phyloP scores from a whole-genome alignment of 495 filamentous ascomycete genomes.

The Penicillium nucicola region DNA sequence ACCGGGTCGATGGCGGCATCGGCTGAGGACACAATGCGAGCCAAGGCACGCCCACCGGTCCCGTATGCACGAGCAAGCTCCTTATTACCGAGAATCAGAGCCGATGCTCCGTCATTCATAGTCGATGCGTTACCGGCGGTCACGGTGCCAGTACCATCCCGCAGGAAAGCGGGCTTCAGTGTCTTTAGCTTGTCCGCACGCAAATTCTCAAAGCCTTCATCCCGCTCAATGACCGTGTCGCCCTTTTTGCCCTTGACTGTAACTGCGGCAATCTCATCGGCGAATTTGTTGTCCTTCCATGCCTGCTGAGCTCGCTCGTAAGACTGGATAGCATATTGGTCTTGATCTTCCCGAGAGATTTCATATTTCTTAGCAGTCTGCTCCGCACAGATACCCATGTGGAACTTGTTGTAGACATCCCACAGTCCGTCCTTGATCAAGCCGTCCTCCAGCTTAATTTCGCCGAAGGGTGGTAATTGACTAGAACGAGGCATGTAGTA shows the following conservation, averaged over 20 bases:
- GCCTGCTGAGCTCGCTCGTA: slow-evolving; percentile 86
- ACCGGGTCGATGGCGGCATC: slow-evolving; percentile 92
- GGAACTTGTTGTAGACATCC: slow-evolving; percentile 94
- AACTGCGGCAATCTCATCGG: slow-evolving; percentile 83
- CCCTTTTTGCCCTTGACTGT: slow-evolving; percentile 83
- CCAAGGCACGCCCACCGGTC: slow-evolving; percentile 67
- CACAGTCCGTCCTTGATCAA: slow-evolving; percentile 93
- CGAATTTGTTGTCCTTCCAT: slow-evolving; percentile 77
- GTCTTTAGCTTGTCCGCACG: slow-evolving; percentile 80
- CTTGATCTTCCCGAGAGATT: slow-evolving; percentile 79
- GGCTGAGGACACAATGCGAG: slow-evolving; percentile 78
- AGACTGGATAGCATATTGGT: slow-evolving; percentile 82
- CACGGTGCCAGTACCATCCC: slow-evolving; percentile 80
- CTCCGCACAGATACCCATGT: slow-evolving; percentile 99
- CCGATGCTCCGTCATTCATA: slow-evolving; percentile 91
- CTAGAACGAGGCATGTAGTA: slow-evolving; percentile 82
- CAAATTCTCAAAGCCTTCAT: slow-evolving; percentile 84
- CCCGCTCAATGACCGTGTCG: slow-evolving; percentile 69
- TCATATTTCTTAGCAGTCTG: slow-evolving; percentile 84
- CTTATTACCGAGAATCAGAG: slow-evolving; percentile 79
- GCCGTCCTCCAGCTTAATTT: slow-evolving; percentile 83
- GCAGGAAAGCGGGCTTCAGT: slow-evolving; percentile 87
- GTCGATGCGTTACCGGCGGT: slow-evolving; percentile 92
- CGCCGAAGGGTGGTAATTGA: slow-evolving; percentile 76
- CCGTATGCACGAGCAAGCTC: slow-evolving; percentile 76